Evolutionary conservation across 2,329 filamentous ascomycete genomes (phyloP).

Genomic region (Cladosporium sp.): DNA sequence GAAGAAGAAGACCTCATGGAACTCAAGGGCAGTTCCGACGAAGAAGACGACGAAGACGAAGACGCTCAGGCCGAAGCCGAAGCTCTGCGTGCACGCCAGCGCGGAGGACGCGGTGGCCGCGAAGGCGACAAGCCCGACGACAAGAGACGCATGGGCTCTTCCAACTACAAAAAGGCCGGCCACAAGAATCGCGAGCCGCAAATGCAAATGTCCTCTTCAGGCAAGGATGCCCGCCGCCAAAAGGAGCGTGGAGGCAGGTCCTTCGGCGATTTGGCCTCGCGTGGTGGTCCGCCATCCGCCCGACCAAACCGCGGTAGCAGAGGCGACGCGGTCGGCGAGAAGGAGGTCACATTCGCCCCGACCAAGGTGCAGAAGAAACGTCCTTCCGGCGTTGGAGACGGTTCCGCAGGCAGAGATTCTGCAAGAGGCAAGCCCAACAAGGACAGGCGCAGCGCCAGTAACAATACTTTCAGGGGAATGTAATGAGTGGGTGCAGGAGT

Average conservation of each 20-base stretch:
- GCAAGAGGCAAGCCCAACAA: slow-evolving; percentile 30
- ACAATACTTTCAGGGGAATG: slow-evolving; percentile 69
- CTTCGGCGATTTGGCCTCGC: slow-evolving; percentile 53
- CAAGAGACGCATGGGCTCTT: slow-evolving; percentile 59
- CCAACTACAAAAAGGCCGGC: slow-evolving; percentile 58
- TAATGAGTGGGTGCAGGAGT: slow-evolving; percentile 26
- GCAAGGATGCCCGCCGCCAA: slow-evolving; percentile 27
- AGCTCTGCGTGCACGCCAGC: slow-evolving; percentile 27
- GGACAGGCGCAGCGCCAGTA: slow-evolving; percentile 67
- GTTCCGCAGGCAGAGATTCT: slow-evolving; percentile 14
- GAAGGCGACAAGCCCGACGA: slow-evolving; percentile 33
- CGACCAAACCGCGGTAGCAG: slow-evolving; percentile 23
- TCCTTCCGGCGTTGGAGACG: slow-evolving; percentile 11
- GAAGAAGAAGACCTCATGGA: slow-evolving; percentile 56
- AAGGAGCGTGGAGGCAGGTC: slow-evolving; percentile 47
- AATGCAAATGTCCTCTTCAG: slow-evolving; percentile 56
- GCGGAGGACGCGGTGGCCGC: slow-evolving; percentile 36
- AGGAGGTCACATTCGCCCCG: slow-evolving; percentile 70
- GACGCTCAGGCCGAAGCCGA: slow-evolving; percentile 31
- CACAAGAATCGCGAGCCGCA: slow-evolving; percentile 38
- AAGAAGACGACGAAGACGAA: slow-evolving; percentile 36
- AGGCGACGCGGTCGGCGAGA: slow-evolving; percentile 46
- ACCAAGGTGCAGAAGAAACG: slow-evolving; percentile 42
- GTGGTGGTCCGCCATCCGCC: slow-evolving; percentile 19
- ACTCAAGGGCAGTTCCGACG: slow-evolving; percentile 30